Percentiles rank a stretch among this genome's conserved stretches.
These are phyloP conservation scores for Pichia thaimueangensis DNA, from an alignment of 805 yeast species.

Conservation along the genomic window DNA sequence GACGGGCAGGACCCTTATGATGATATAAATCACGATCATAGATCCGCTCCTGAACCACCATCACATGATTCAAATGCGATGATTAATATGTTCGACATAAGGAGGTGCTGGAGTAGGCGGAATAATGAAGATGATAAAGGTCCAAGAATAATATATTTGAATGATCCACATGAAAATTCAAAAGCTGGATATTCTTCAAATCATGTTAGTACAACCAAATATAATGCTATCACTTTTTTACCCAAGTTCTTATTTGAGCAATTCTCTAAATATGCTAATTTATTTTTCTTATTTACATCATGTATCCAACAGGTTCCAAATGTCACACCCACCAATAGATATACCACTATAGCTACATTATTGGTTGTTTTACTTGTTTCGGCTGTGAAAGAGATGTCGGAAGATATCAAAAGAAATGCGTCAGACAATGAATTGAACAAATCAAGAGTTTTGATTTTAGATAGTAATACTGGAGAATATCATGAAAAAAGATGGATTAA, in stretches of 20 bases:
- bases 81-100: constrained; percentile 23
- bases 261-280: constrained; percentile 92
- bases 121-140: constrained; percentile 27
- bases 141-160: constrained; percentile 63
- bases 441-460: constrained; percentile 64
- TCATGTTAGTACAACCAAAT: constrained; percentile 91
- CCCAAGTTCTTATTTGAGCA: constrained; percentile 96
- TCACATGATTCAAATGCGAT: constrained; percentile 21
- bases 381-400: constrained; percentile 85
- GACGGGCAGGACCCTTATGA: constrained; percentile 17
- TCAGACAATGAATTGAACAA: constrained; percentile 85
- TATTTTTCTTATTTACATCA: constrained; percentile 89
- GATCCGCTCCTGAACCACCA: constrained; percentile 24
- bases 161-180: constrained; percentile 52
- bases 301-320: constrained; percentile 94
- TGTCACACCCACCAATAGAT: constrained; percentile 93
- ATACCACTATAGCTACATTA: constrained; percentile 90
- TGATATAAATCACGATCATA: constrained; percentile 20
- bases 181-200: constrained; percentile 63
- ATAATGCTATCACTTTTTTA: constrained; percentile 84
- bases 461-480: constrained; percentile 53
- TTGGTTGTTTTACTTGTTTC: constrained; percentile 81
- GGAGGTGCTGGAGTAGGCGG: constrained; percentile 20
- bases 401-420: constrained; percentile 79
- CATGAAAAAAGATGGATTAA: constrained; percentile 72